Evolutionary conservation across 2,329 filamentous ascomycete genomes (phyloP).

Genomic region (Huntiella moniliformis): DNA sequence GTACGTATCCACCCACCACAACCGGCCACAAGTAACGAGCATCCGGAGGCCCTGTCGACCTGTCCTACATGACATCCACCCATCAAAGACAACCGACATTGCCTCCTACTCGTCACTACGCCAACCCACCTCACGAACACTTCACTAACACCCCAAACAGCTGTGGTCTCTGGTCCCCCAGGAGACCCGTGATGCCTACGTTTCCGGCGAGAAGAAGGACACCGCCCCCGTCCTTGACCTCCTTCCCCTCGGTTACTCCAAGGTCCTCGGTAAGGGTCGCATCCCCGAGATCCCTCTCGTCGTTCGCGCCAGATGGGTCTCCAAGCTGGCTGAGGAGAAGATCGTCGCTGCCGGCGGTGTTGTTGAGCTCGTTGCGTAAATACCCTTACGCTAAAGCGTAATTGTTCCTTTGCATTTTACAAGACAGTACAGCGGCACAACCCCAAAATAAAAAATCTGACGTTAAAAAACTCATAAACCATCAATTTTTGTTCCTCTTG

Average conservation of each 20-base stretch:
- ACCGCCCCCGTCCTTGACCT: constrained; percentile 96
- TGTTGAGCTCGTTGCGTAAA: constrained; percentile 78
- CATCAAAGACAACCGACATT: neutral
- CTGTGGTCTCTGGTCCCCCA: constrained; percentile 87
- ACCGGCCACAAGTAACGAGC: no score
- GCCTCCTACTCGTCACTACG: neutral
- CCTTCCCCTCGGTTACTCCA: constrained; percentile 90
- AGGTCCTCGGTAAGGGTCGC: constrained; percentile 96
- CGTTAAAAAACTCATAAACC: constrained; percentile 7
- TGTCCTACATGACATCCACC: neutral
- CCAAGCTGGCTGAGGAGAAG: constrained; percentile 93
- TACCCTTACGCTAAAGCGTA: constrained; percentile 11
- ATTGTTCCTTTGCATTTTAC: constrained; percentile 11
- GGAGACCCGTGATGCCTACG: constrained; percentile 86
- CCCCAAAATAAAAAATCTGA: constrained; percentile 12
- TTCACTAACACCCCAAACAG: constrained; percentile 29
- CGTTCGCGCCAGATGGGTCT: constrained; percentile 88
- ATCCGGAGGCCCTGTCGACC: no score
- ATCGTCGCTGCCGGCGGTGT: constrained; percentile 96
- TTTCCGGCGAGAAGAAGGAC: constrained; percentile 61
- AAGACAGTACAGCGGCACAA: constrained; percentile 10
- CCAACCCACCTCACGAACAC: constrained; percentile 1
- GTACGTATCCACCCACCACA: constrained; percentile 25
- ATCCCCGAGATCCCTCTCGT: constrained; percentile 84
- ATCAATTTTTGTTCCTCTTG: neutral